These are phyloP conservation scores for Pulveroboletus sp. DNA, from an alignment of 768 basidiomycete species.

Conservation along the genomic window DNA sequence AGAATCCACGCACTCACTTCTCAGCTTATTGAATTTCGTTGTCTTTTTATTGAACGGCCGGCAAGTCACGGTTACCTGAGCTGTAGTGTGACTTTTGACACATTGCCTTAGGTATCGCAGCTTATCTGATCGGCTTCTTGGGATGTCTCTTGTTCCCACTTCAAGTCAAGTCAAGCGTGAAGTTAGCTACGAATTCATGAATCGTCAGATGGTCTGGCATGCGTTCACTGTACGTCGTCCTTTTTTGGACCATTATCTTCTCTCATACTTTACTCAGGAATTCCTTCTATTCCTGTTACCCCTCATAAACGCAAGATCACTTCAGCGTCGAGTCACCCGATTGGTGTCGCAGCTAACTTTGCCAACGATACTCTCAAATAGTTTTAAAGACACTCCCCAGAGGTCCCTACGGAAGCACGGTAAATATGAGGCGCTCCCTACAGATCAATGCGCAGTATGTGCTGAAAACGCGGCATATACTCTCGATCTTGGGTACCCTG, in stretches of 20 bases:
- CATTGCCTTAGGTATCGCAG: conserved; percentile 70
- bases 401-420: conserved; percentile 35
- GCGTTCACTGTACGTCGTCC: conserved; percentile 77
- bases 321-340: conserved; percentile 54
- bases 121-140: conserved; percentile 70
- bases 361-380: conserved; percentile 32
- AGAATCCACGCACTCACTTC: conserved; percentile 61
- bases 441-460: conserved; percentile 87
- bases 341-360: conserved; percentile 21
- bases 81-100: conserved; percentile 1
- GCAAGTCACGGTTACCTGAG: conserved; percentile 40
- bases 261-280: conserved; percentile 56
- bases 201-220: conserved; percentile 99
- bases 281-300: conserved; percentile 92
- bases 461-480: conserved; percentile 66
- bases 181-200: conserved; percentile 98
- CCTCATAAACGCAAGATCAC: conserved; percentile 62
- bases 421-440: conserved; percentile 64
- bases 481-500: conserved; percentile 50
- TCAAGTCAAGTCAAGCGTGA: conserved; percentile 67
- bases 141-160: conserved; percentile 70
- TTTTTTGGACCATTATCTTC: background rate
- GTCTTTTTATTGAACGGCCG: conserved; percentile 83
- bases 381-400: conserved; percentile 14
- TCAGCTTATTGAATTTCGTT: conserved; percentile 71